Evolutionary conservation across 108 stramenopile species (phyloP).

Genomic region (Nannochloropsis gaditana): DNA sequence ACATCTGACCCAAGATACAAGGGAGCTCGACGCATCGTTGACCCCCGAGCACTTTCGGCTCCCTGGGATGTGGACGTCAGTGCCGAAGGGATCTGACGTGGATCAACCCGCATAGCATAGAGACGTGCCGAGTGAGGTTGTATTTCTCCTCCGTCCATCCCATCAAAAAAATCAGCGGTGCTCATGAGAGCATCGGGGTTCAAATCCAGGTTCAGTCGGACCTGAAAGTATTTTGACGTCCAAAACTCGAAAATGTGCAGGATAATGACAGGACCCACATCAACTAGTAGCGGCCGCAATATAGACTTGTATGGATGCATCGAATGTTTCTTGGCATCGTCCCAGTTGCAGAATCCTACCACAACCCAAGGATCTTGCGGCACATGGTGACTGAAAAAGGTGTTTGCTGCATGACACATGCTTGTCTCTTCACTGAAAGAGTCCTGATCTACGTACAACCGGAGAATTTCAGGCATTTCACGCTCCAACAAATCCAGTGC

Average conservation of each 20-base stretch:
- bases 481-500: slow-evolving; percentile 27
- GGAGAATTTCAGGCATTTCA: slow-evolving; percentile 27
- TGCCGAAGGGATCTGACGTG: neutral
- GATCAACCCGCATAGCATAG: neutral
- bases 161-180: neutral
- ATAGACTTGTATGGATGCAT: slow-evolving; percentile 31
- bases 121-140: neutral
- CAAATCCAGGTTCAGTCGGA: slow-evolving; percentile 47
- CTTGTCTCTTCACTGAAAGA: slow-evolving; percentile 42
- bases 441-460: slow-evolving; percentile 19
- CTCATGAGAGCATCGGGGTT: slow-evolving; percentile 23
- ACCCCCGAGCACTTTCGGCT: neutral
- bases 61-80: neutral
- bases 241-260: slow-evolving; percentile 79
- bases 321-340: slow-evolving; percentile 55
- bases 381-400: slow-evolving; percentile 54
- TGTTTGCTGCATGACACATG: neutral
- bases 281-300: neutral
- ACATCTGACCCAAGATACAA: slow-evolving; percentile 81
- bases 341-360: slow-evolving; percentile 72
- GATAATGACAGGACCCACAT: slow-evolving; percentile 37
- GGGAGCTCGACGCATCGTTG: slow-evolving; percentile 36
- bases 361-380: slow-evolving; percentile 79
- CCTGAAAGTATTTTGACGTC: slow-evolving; percentile 69
- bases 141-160: neutral